Conservation (phyloP, 2,329 filamentous ascomycete genomes). For the Huntiella decipiens region DNA sequence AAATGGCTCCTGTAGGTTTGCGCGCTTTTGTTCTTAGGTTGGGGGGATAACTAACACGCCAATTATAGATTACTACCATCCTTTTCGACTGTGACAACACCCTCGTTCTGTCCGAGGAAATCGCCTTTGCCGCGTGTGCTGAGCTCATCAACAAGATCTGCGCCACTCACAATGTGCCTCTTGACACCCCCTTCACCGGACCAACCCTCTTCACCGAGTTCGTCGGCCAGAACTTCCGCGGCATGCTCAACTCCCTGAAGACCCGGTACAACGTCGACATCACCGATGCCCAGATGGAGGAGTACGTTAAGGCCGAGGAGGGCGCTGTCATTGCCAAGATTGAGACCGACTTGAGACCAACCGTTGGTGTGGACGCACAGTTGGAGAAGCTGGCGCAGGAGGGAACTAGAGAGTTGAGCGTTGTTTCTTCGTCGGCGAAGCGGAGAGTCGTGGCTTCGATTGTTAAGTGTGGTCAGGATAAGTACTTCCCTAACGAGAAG, state of each 20-base stretch:
- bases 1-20: constrained; percentile 10
- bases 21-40: neutral
- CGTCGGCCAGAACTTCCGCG: constrained; percentile 85
- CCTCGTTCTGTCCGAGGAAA: constrained; percentile 74
- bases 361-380: constrained; percentile 46
- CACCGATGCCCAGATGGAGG: constrained; percentile 46
- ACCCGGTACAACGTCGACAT: constrained; percentile 58
- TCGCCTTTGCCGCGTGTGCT: constrained; percentile 82
- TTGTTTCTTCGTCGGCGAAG: constrained; percentile 66
- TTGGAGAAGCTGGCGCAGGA: constrained; percentile 42
- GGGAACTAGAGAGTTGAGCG: constrained; percentile 52
- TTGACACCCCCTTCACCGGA: constrained; percentile 50
- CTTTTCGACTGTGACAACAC: constrained; percentile 79
- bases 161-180: constrained; percentile 36
- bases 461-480: constrained; percentile 58
- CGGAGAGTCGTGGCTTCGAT: constrained; percentile 61
- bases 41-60: neutral
- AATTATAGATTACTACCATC: constrained; percentile 39
- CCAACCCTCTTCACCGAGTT: constrained; percentile 67
- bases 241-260: constrained; percentile 66
- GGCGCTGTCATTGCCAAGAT: constrained; percentile 71
- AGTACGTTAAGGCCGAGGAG: constrained; percentile 59
- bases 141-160: constrained; percentile 78
- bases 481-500: constrained; percentile 57
- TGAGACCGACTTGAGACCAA: constrained; percentile 45